A percentile compares a stretch with the other conserved stretches of the same genome.
Conservation (phyloP, 1,139 yeast genomes). For the Candida labiduridarum region DNA sequence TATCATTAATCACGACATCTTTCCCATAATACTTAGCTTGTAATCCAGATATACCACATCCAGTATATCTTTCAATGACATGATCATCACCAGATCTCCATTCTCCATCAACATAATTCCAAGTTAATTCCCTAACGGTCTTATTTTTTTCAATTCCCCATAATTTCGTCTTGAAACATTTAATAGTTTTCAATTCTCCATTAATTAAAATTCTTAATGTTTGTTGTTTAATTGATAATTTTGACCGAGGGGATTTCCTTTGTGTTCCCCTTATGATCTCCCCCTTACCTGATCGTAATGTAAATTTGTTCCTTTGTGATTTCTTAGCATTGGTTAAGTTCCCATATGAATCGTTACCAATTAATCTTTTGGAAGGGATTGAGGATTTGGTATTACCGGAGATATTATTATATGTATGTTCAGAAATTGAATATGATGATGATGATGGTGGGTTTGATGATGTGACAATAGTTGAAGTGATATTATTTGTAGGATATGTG, state of each 20-base stretch:
- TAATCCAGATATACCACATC: conserved; percentile 28
- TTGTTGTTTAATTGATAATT: conserved; percentile 47
- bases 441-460: conserved; percentile 22
- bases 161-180: conserved; percentile 69
- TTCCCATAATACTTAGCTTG: conserved; percentile 23
- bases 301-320: conserved; percentile 11
- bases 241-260: conserved; percentile 53
- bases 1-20: conserved; percentile 19
- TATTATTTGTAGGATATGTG: conserved; percentile 27
- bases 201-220: conserved; percentile 68
- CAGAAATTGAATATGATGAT: conserved; percentile 12
- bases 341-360: conserved; percentile 41
- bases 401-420: conserved; percentile 35
- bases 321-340: conserved; percentile 21
- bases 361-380: conserved; percentile 28
- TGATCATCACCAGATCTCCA: conserved; percentile 90
- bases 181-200: conserved; percentile 60
- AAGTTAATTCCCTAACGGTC: conserved; percentile 61
- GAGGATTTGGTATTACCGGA: conserved; percentile 39
- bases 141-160: conserved; percentile 88
- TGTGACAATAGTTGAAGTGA: conserved; percentile 21
- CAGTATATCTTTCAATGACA: conserved; percentile 53
- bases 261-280: conserved; percentile 61
- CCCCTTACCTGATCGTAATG: conserved; percentile 40
- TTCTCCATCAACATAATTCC: conserved; percentile 59